Conservation (phyloP, 2,329 filamentous ascomycete species). For the Fusarium praegraminearum region DNA sequence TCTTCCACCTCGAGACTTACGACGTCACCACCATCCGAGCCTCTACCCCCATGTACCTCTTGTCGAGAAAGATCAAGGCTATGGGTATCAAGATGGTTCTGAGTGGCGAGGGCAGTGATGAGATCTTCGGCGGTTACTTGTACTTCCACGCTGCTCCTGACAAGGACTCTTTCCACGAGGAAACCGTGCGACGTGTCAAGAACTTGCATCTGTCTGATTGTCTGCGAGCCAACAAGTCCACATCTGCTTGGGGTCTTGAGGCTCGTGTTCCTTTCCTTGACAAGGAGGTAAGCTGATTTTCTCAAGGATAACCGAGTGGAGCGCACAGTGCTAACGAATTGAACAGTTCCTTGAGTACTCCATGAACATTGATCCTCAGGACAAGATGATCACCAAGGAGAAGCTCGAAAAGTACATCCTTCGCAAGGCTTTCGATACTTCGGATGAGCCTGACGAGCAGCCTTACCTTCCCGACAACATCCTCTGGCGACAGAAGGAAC, state of each 20-base stretch:
- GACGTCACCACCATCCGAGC: constrained; percentile 99
- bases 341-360: constrained; percentile 84
- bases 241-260: constrained; percentile 96
- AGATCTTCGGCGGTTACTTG: constrained; percentile 98
- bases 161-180: constrained; percentile 93
- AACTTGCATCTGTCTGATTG: constrained; percentile 97
- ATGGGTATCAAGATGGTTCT: constrained; percentile 99
- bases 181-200: constrained; percentile 94
- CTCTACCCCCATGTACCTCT: constrained; percentile 97
- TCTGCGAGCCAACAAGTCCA: constrained; percentile 98
- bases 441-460: constrained; percentile 81
- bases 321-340: constrained; percentile 36
- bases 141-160: constrained; percentile 97
- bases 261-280: constrained; percentile 98
- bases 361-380: constrained; percentile 93
- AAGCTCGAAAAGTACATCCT: constrained; percentile 98
- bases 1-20: constrained; percentile 97
- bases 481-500: constrained; percentile 98
- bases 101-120: constrained; percentile 95
- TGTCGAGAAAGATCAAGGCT: constrained; percentile 98
- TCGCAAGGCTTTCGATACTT: constrained; percentile 96
- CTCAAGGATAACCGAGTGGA: background rate
- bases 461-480: constrained; percentile 97
- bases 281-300: constrained; percentile 73
- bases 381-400: constrained; percentile 95